Conservation (phyloP, 768 basidiomycete genomes). For the Naematelia aurantialba region DNA sequence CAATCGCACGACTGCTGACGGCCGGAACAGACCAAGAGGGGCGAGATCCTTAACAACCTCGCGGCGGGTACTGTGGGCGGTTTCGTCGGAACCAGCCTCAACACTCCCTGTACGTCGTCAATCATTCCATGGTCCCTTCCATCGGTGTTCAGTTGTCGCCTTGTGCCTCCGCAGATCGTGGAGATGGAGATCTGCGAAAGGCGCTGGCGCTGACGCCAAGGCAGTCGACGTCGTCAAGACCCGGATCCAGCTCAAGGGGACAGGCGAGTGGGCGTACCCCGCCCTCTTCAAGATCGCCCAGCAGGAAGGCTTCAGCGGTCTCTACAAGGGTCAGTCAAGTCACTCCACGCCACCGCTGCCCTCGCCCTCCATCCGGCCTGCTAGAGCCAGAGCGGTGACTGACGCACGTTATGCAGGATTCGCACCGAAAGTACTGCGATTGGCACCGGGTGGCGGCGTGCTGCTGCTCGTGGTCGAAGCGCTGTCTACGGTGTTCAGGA, state of each 20-base stretch:
- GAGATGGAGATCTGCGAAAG: no score
- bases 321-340: constrained; percentile 51
- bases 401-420: constrained; percentile 56
- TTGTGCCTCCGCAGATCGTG: no score
- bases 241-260: constrained; percentile 66
- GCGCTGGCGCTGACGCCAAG: constrained; percentile 2
- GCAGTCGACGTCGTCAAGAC: constrained; percentile 84
- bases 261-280: constrained; percentile 65
- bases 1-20: no score
- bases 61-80: constrained; percentile 86
- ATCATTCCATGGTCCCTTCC: no score
- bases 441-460: constrained; percentile 94
- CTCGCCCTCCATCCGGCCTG: neutral
- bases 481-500: constrained; percentile 45
- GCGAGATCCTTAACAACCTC: constrained; percentile 82
- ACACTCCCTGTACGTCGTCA: constrained; percentile 70
- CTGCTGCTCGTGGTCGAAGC: constrained; percentile 61
- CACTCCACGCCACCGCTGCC: neutral
- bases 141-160: no score
- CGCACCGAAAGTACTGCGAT: constrained; percentile 77
- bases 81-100: constrained; percentile 69
- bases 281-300: constrained; percentile 53
- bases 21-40: constrained; percentile 59
- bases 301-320: constrained; percentile 51
- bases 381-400: neutral